Conservation (phyloP, 352 stramenopile species). For the Globisporangium spiculum region DNA sequence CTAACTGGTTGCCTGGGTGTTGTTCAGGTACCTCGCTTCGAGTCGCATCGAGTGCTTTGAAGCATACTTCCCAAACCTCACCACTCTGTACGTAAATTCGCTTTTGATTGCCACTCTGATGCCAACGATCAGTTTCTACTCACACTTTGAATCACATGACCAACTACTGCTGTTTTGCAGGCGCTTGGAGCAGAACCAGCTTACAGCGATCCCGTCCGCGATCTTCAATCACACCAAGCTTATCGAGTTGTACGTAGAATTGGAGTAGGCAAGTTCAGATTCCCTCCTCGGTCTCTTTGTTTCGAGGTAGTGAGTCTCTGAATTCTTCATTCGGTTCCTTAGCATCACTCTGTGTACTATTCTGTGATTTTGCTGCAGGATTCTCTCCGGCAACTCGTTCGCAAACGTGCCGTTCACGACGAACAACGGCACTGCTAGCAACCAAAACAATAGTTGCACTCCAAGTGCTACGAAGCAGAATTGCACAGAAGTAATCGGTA, state of each 20-base stretch:
- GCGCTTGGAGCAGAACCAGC: slow-evolving; percentile 24
- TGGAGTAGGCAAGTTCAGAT: background rate
- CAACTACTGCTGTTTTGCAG: slow-evolving; percentile 5
- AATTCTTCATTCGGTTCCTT: no score
- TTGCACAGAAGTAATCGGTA: no score
- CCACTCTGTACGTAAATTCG: slow-evolving; percentile 19
- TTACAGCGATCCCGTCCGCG: slow-evolving; percentile 24
- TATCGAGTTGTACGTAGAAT: slow-evolving; percentile 15
- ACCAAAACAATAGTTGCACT: background rate
- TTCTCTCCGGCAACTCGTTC: slow-evolving; percentile 18
- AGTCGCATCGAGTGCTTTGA: slow-evolving; percentile 26
- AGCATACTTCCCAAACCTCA: slow-evolving; percentile 22
- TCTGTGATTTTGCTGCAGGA: background rate
- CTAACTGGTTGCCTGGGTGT: slow-evolving; percentile 6
- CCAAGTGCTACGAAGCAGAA: no score
- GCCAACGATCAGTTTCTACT: no score
- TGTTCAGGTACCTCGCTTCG: slow-evolving; percentile 20
- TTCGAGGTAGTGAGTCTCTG: no score
- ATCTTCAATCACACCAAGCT: slow-evolving; percentile 27
- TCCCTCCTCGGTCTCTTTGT: background rate
- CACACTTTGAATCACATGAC: no score
- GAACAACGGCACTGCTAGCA: background rate
- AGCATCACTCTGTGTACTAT: no score
- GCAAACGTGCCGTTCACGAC: slow-evolving; percentile 20
- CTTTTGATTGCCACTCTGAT: no score